Conservation (phyloP, 352 stramenopile genomes). For the Pythium sukuiense region DNA sequence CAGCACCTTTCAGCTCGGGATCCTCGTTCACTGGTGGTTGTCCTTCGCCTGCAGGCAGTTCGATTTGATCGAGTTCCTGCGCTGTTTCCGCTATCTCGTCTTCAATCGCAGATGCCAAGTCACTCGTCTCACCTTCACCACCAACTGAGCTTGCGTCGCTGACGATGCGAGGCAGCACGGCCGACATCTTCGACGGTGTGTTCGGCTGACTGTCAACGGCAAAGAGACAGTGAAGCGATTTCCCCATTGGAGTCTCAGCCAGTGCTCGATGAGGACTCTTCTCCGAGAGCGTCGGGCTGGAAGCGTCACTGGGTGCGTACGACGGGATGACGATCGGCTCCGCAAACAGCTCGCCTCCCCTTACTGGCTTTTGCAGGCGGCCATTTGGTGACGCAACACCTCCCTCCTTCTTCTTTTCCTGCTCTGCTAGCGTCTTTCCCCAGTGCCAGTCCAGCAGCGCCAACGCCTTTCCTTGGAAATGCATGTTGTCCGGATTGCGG, state of each 20-base stretch:
- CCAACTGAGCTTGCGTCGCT: conserved; percentile 3
- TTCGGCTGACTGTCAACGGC: conserved; percentile 34
- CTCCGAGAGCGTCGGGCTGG: not conserved
- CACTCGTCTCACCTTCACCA: conserved; percentile 11
- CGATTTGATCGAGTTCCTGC: conserved; percentile 1
- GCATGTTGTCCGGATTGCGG: conserved; percentile 83
- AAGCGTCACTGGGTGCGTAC: not conserved
- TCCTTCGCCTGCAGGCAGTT: not conserved
- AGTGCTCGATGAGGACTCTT: conserved; percentile 53
- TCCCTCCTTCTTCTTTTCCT: conserved; percentile 26
- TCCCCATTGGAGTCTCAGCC: conserved; percentile 55
- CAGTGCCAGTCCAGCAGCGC: conserved; percentile 86
- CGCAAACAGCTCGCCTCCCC: conserved; percentile 10
- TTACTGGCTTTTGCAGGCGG: not conserved
- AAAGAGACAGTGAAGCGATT: conserved; percentile 54
- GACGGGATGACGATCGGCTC: conserved; percentile 27
- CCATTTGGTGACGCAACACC: not conserved
- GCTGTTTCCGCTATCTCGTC: conserved; percentile 5
- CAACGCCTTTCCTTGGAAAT: conserved; percentile 87
- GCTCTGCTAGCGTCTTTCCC: conserved; percentile 44
- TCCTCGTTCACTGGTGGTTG: not conserved
- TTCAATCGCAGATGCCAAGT: conserved; percentile 22
- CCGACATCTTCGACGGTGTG: conserved; percentile 21
- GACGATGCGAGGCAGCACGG: conserved; percentile 11
- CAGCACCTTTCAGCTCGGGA: not conserved